Evolutionary conservation across 345 rosid genomes (phyloP).

Genomic region (Populus deltoides): DNA sequence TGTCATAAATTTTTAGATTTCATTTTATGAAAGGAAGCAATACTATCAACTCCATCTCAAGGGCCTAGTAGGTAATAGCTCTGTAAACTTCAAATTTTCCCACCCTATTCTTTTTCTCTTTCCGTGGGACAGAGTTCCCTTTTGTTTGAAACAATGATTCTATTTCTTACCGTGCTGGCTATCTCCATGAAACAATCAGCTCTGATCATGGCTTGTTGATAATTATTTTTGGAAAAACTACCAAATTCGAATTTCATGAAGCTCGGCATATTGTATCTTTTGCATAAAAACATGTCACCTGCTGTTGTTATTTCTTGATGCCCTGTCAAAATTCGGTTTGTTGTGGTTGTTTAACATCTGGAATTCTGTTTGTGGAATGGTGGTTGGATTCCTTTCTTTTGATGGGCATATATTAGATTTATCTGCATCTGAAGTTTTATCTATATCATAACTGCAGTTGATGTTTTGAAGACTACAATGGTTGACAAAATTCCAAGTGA

Average conservation of each 20-base stretch:
- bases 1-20: not conserved
- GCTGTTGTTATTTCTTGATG: not conserved
- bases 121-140: not conserved
- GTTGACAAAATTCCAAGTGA: constrained; percentile 88
- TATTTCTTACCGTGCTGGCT: not conserved
- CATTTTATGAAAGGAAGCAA: not conserved
- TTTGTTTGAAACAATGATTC: not conserved
- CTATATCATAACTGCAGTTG: constrained; percentile 37
- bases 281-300: not conserved
- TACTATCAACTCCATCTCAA: not conserved
- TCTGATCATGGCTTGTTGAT: not conserved
- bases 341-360: too few relatives aligned
- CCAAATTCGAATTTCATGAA: not conserved
- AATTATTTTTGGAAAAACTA: not conserved
- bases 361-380: not conserved
- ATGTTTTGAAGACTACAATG: constrained; percentile 59
- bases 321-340: not conserved
- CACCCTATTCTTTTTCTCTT: not conserved
- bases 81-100: not conserved
- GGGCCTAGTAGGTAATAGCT: not conserved
- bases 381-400: not conserved
- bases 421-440: not conserved
- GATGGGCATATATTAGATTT: not conserved
- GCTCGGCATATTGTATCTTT: not conserved
- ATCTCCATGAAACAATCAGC: not conserved